phyloP scores from a whole-genome alignment of 108 stramenopile genomes.

The Nitzschia palea region DNA sequence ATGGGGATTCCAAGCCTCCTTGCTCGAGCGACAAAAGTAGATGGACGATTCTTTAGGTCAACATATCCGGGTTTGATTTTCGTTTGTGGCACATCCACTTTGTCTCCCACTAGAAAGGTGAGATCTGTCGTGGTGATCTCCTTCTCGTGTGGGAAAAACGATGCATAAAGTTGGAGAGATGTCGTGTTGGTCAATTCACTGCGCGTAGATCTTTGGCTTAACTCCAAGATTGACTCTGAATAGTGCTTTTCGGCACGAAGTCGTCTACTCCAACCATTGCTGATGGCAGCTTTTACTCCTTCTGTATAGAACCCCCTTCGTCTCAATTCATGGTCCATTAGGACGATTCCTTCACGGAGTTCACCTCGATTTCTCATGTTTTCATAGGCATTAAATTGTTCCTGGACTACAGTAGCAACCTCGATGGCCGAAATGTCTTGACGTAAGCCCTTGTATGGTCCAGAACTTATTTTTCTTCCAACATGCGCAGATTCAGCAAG shows the following conservation, averaged over 20 bases:
- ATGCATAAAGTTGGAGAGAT: conserved; percentile 73
- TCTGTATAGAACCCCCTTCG: conserved; percentile 63
- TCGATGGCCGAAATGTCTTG: conserved; percentile 76
- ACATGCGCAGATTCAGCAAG: conserved; percentile 84
- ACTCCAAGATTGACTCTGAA: conserved; percentile 56
- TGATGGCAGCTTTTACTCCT: conserved; percentile 65
- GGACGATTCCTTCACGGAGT: conserved; percentile 41
- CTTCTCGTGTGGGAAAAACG: conserved; percentile 61
- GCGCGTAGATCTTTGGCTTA: conserved; percentile 48
- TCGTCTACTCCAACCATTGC: conserved; percentile 43
- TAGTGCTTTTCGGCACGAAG: conserved; percentile 65
- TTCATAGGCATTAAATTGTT: conserved; percentile 74
- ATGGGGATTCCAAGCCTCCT: conserved; percentile 38
- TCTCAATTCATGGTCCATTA: conserved; percentile 59
- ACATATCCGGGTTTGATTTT: conserved; percentile 7
- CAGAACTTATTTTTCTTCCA: conserved; percentile 51
- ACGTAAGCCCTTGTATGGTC: conserved; percentile 70
- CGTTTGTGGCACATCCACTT: conserved; percentile 1
- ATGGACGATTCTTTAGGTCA: neutral
- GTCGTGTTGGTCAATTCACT: conserved; percentile 73
- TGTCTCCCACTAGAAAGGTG: conserved; percentile 35
- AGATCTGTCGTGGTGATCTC: conserved; percentile 42
- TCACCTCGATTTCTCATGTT: conserved; percentile 45
- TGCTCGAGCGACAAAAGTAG: conserved; percentile 37
- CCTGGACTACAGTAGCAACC: conserved; percentile 77